phyloP scores from a whole-genome alignment of 257 asterid species.

The Nicotiana undulata region DNA sequence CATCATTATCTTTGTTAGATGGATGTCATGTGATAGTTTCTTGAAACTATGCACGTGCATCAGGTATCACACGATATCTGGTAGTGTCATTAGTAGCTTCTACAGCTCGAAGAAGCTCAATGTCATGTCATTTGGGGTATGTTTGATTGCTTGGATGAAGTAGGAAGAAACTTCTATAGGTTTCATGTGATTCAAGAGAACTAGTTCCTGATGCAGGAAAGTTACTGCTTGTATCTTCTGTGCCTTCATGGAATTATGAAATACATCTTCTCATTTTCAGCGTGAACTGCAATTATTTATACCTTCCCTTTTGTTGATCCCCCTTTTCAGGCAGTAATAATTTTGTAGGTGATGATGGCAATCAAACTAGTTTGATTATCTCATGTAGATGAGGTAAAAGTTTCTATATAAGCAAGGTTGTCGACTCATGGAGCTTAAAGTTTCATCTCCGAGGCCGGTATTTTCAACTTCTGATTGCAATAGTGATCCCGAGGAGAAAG shows the following conservation, averaged over 20 bases:
- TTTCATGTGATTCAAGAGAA: background rate
- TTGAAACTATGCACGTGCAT: background rate
- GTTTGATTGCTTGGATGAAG: background rate
- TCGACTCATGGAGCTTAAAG: constrained; percentile 57
- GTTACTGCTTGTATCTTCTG: background rate
- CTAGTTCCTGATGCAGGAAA: background rate
- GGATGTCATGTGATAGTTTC: background rate
- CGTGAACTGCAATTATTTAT: background rate
- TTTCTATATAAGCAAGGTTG: background rate
- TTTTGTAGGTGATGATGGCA: background rate
- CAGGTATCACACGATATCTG: background rate
- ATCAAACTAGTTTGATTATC: background rate
- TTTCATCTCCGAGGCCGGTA: constrained; percentile 56
- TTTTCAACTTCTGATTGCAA: constrained; percentile 57
- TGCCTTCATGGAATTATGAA: background rate
- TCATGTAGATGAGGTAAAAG: background rate
- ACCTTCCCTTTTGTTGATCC: background rate
- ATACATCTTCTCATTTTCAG: background rate
- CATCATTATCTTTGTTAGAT: background rate
- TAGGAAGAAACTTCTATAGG: background rate
- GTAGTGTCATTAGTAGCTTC: background rate
- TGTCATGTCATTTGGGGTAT: background rate
- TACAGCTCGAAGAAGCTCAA: background rate
- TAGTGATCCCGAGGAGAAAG: constrained; percentile 80
- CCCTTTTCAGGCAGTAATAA: background rate